A percentile compares a stretch with the other conserved stretches of the same genome.
Evolutionary conservation across 1,139 yeast genomes (phyloP).

Genomic region (Candida sp.): DNA sequence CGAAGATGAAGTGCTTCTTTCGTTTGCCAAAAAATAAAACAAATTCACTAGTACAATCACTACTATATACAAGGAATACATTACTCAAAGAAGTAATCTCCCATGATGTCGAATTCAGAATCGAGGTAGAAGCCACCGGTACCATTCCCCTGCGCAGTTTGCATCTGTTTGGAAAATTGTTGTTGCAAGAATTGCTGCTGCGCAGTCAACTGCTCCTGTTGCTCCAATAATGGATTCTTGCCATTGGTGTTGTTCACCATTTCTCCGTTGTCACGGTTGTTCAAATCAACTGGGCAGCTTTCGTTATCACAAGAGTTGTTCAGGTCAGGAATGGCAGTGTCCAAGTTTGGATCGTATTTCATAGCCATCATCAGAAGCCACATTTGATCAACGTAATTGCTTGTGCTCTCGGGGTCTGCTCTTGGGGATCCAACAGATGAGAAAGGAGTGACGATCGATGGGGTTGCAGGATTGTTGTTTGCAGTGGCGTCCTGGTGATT

Average conservation of each 20-base stretch:
- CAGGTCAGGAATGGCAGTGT: neutral
- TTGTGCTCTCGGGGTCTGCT: constrained; percentile 28
- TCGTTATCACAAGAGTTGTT: neutral
- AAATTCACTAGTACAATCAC: neutral
- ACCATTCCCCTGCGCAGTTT: neutral
- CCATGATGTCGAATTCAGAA: constrained; percentile 10
- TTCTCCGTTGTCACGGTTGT: constrained; percentile 3
- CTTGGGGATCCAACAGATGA: constrained; percentile 20
- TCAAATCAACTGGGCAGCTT: neutral
- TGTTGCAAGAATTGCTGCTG: constrained; percentile 3
- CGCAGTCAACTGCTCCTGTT: constrained; percentile 3
- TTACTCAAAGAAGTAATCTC: constrained; percentile 3
- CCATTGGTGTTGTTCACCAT: neutral
- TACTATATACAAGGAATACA: neutral
- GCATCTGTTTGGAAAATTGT: constrained; percentile 2
- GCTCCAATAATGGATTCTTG: neutral
- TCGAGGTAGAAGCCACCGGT: constrained; percentile 4
- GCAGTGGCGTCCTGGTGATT: neutral
- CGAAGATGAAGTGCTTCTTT: constrained; percentile 22
- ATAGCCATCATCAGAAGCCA: constrained; percentile 42
- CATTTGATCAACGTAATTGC: constrained; percentile 39
- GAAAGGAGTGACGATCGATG: constrained; percentile 7
- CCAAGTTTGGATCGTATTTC: constrained; percentile 25
- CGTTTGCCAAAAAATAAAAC: constrained; percentile 39
- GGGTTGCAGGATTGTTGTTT: constrained; percentile 2